These are phyloP conservation scores for Vitis rupestris DNA, from an alignment of 164 flowering plant species.

Conservation along the genomic window DNA sequence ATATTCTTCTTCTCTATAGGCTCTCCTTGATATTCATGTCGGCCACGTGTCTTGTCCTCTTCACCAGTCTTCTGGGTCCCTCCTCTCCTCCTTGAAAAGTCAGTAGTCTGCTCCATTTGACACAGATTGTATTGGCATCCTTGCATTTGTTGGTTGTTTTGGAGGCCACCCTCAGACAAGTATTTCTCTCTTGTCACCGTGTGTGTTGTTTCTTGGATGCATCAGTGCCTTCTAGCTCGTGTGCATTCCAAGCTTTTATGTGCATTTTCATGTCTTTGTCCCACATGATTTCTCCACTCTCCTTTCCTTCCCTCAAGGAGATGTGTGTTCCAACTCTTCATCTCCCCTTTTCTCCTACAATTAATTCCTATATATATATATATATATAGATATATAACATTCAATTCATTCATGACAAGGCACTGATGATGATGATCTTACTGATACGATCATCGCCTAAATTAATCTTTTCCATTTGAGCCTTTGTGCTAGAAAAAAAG, in stretches of 20 bases:
- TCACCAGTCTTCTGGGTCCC: conserved; percentile 1
- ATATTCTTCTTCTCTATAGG: conserved; percentile 29
- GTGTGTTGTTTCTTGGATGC: background rate
- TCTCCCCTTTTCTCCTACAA: too few relatives aligned
- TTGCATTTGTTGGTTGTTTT: conserved; percentile 23
- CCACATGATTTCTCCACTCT: too few relatives aligned
- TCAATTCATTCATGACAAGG: too few relatives aligned
- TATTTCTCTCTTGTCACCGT: background rate
- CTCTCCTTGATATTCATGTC: conserved; percentile 31
- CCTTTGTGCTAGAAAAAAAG: too few relatives aligned
- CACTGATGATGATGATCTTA: conserved; percentile 2
- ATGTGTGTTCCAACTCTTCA: too few relatives aligned
- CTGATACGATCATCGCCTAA: background rate
- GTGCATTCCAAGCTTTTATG: background rate
- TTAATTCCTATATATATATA: too few relatives aligned
- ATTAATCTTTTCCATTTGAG: background rate
- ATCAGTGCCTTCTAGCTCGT: background rate
- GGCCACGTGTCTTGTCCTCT: conserved; percentile 41
- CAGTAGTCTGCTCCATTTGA: background rate
- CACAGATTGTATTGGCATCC: conserved; percentile 28
- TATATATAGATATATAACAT: too few relatives aligned
- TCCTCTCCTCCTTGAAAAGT: background rate
- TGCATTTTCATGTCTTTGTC: too few relatives aligned
- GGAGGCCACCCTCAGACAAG: conserved; percentile 25
- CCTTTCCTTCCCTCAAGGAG: background rate